These are phyloP conservation scores for Sequoia sempervirens DNA, from an alignment of 75 land plant species.

Conservation along the genomic window DNA sequence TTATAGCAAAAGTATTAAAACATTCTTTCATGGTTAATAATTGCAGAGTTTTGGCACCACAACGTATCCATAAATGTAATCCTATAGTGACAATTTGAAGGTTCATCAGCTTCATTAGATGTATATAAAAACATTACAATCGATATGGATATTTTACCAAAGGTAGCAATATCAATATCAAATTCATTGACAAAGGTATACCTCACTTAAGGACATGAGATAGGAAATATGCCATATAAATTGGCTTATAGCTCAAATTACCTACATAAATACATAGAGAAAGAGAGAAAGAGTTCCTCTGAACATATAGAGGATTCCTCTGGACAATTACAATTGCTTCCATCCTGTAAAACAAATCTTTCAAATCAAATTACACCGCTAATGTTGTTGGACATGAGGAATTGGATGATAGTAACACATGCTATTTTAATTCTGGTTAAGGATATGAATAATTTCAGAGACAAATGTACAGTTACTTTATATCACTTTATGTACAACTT, in stretches of 20 bases:
- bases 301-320: neutral
- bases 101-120: neutral
- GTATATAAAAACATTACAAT: neutral
- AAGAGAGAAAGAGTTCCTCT: neutral
- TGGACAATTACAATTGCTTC: neutral
- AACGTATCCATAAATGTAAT: neutral
- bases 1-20: neutral
- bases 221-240: neutral
- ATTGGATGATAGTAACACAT: neutral
- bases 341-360: neutral
- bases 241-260: neutral
- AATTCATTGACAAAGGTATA: neutral
- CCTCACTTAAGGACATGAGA: neutral
- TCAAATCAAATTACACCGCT: neutral
- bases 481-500: neutral
- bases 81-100: neutral
- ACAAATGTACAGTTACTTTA: slow-evolving; percentile 3
- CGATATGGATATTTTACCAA: neutral
- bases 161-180: neutral
- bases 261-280: neutral
- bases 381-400: neutral
- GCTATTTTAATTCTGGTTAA: neutral
- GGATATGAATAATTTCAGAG: neutral
- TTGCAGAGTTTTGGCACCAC: neutral
- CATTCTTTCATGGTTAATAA: neutral